Conservation (phyloP, 495 filamentous ascomycete species). For the Aspergillus mulundensis region DNA sequence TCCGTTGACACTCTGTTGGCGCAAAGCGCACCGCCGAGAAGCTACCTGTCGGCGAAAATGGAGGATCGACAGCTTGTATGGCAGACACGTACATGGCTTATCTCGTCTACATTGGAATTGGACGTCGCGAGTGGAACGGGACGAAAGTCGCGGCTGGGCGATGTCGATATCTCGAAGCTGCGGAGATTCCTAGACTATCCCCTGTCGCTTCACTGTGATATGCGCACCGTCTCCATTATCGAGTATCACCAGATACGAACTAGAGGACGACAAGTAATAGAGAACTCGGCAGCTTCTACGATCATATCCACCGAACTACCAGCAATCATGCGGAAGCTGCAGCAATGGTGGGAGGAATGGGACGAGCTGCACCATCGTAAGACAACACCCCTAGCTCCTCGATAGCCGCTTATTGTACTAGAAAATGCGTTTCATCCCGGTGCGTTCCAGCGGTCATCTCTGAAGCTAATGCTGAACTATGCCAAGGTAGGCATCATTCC, state of each 20-base stretch:
- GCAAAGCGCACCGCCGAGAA: conserved; percentile 34
- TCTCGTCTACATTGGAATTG: conserved; percentile 39
- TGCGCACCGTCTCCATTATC: conserved; percentile 41
- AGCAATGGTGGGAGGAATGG: conserved; percentile 41
- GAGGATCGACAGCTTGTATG: conserved; percentile 40
- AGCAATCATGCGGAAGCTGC: conserved; percentile 33
- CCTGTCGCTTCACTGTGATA: conserved; percentile 38
- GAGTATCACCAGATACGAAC: conserved; percentile 43
- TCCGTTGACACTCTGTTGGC: conserved; percentile 36
- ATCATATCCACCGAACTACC: conserved; percentile 36
- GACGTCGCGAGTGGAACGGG: conserved; percentile 43
- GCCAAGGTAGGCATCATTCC: conserved; percentile 15
- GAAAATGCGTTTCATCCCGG: conserved; percentile 41
- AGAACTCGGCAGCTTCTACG: conserved; percentile 25
- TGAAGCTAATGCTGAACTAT: conserved; percentile 39
- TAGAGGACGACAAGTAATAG: conserved; percentile 31
- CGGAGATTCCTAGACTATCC: conserved; percentile 40
- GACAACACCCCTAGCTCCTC: neutral
- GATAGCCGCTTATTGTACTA: neutral
- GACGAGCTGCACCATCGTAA: conserved; percentile 42
- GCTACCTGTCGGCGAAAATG: conserved; percentile 38
- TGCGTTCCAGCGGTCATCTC: conserved; percentile 39
- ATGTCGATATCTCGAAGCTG: conserved; percentile 37
- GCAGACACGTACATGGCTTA: conserved; percentile 41
- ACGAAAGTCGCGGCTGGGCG: conserved; percentile 39